Percentiles rank a stretch among this genome's conserved stretches.
Conservation (phyloP, 768 basidiomycete genomes). For the Boletales sp. region DNA sequence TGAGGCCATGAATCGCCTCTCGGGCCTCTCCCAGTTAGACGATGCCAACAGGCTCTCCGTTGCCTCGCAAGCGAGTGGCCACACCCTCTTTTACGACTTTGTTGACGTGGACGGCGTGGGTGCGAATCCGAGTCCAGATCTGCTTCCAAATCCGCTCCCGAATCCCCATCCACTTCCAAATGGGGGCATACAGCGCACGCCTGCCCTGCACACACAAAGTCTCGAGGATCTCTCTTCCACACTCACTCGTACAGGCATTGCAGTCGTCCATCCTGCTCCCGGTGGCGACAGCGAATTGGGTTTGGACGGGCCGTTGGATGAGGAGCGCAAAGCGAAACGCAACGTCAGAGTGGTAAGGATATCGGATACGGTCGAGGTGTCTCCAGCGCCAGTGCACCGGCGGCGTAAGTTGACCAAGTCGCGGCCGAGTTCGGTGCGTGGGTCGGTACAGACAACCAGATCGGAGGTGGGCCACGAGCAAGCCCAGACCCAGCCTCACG, state of each 20-base stretch:
- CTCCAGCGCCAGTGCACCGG: constrained; percentile 6
- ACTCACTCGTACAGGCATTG: constrained; percentile 18
- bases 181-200: background rate
- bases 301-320: background rate
- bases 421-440: constrained; percentile 2
- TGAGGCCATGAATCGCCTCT: constrained; percentile 23
- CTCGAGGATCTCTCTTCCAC: constrained; percentile 22
- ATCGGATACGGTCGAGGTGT: constrained; percentile 23
- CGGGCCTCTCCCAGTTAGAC: constrained; percentile 6
- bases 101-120: constrained; percentile 5
- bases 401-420: constrained; percentile 24
- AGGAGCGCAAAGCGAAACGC: constrained; percentile 8
- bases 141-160: too few species aligned
- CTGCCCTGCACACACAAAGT: constrained; percentile 17
- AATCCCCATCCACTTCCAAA: too few species aligned
- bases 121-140: background rate
- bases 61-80: constrained; percentile 22
- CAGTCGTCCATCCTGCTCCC: background rate
- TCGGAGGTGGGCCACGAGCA: background rate
- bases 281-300: background rate
- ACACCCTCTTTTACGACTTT: constrained; percentile 25
- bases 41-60: constrained; percentile 19
- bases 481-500: background rate
- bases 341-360: constrained; percentile 25
- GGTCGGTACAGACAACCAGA: background rate